Conservation (phyloP, 2,329 filamentous ascomycete species). For the Lasiodiplodia citricola region DNA sequence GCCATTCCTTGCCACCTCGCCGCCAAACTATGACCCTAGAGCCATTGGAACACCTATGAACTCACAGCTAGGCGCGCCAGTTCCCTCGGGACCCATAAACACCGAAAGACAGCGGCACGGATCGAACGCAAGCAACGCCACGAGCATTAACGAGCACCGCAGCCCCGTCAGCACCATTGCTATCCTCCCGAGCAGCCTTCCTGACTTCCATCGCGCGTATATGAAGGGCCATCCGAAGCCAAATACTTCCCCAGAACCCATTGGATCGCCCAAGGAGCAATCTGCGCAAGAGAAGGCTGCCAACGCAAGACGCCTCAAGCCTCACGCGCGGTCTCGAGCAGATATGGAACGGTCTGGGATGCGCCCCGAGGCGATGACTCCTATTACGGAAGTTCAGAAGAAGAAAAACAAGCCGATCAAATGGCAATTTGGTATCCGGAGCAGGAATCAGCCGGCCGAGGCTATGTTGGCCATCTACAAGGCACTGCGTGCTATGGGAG, state of each 20-base stretch:
- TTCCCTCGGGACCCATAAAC: slow-evolving; percentile 34
- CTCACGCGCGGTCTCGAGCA: slow-evolving; percentile 75
- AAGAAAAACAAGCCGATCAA: slow-evolving; percentile 82
- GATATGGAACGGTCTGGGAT: slow-evolving; percentile 63
- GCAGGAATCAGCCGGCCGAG: slow-evolving; percentile 90
- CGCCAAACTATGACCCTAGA: slow-evolving; percentile 55
- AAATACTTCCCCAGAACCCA: slow-evolving; percentile 36
- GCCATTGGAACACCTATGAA: slow-evolving; percentile 39
- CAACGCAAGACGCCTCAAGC: slow-evolving; percentile 79
- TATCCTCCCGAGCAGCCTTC: slow-evolving; percentile 87
- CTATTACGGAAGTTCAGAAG: slow-evolving; percentile 48
- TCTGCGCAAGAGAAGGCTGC: slow-evolving; percentile 77
- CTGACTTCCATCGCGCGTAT: slow-evolving; percentile 87
- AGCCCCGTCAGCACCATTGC: slow-evolving; percentile 77
- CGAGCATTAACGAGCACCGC: slow-evolving; percentile 42
- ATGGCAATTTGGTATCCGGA: slow-evolving; percentile 98
- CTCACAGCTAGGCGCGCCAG: slow-evolving; percentile 42
- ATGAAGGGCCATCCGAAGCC: slow-evolving; percentile 69
- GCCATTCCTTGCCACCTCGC: slow-evolving; percentile 62
- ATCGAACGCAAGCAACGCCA: slow-evolving; percentile 49
- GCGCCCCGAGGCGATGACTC: slow-evolving; percentile 61
- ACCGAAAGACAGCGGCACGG: slow-evolving; percentile 50
- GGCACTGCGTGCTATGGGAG: slow-evolving; percentile 84
- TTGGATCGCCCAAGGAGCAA: slow-evolving; percentile 57
- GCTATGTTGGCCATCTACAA: slow-evolving; percentile 95